Evolutionary conservation across 169 alveolate genomes (phyloP).

Genomic region (Cryptosporidium sp.): DNA sequence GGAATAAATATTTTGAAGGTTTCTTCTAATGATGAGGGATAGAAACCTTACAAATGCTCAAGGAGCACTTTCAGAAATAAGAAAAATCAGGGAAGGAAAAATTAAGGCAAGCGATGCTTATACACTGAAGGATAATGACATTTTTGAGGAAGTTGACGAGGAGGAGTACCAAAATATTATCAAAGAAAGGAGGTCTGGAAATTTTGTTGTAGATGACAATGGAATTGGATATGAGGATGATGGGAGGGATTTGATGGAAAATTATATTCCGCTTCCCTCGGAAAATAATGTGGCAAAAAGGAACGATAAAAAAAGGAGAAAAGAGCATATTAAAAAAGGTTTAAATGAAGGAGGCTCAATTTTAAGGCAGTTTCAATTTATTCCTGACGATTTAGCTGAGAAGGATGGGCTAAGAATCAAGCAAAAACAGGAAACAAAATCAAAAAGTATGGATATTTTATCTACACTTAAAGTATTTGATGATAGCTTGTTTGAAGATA

Average conservation of each 20-base stretch:
- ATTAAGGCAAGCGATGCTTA: slow-evolving; percentile 66
- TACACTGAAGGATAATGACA: slow-evolving; percentile 26
- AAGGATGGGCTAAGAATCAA: background rate
- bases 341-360: slow-evolving; percentile 17
- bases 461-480: slow-evolving; percentile 36
- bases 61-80: slow-evolving; percentile 58
- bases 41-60: slow-evolving; percentile 23
- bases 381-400: background rate
- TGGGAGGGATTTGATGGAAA: slow-evolving; percentile 65
- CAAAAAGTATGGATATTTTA: slow-evolving; percentile 19
- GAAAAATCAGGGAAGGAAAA: slow-evolving; percentile 61
- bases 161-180: slow-evolving; percentile 51
- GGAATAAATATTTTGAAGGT: background rate
- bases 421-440: background rate
- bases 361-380: slow-evolving; percentile 53
- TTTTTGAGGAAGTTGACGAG: slow-evolving; percentile 70
- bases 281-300: background rate
- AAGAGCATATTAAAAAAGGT: background rate
- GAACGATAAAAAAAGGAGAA: slow-evolving; percentile 19
- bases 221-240: slow-evolving; percentile 72
- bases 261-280: slow-evolving; percentile 31
- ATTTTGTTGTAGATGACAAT: slow-evolving; percentile 73
- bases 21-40: slow-evolving; percentile 21
- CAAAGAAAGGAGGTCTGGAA: slow-evolving; percentile 21
- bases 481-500: slow-evolving; percentile 13